These are phyloP conservation scores for Hericium alpestre DNA, from an alignment of 768 basidiomycete species.

Conservation along the genomic window DNA sequence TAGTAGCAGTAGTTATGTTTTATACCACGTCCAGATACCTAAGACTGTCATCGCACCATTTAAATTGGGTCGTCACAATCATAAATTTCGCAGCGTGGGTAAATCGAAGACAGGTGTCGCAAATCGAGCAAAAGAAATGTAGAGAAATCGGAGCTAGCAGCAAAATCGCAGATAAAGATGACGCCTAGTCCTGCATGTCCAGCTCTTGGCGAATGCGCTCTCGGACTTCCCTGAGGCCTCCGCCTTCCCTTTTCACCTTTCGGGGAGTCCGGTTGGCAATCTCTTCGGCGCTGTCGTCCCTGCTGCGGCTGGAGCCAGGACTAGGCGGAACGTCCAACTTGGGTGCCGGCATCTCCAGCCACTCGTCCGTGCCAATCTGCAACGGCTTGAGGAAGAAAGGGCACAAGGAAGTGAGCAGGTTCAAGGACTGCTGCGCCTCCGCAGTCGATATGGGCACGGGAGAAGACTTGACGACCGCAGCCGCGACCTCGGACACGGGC, in stretches of 20 bases:
- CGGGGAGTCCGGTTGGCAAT: constrained; percentile 62
- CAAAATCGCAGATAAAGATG: neutral
- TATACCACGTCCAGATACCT: too few species aligned
- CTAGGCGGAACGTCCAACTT: constrained; percentile 30
- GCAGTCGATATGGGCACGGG: constrained; percentile 69
- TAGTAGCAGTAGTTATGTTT: too few species aligned
- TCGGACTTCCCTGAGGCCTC: constrained; percentile 68
- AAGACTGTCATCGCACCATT: too few species aligned
- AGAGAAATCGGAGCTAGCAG: neutral
- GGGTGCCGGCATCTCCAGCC: constrained; percentile 49
- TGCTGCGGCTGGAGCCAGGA: constrained; percentile 35
- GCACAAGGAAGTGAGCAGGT: constrained; percentile 55
- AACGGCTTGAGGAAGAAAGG: constrained; percentile 71
- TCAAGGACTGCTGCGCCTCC: constrained; percentile 68
- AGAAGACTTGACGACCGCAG: constrained; percentile 70
- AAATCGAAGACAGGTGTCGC: constrained; percentile 10
- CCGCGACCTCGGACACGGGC: constrained; percentile 53
- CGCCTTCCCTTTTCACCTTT: constrained; percentile 56
- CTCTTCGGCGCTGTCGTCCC: constrained; percentile 49
- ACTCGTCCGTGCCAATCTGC: constrained; percentile 45
- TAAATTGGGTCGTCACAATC: neutral
- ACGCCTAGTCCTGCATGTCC: constrained; percentile 46
- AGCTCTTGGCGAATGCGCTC: constrained; percentile 75
- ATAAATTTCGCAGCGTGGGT: neutral
- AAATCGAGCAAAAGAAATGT: constrained; percentile 7